These are phyloP conservation scores for Pythium dissimile DNA, from an alignment of 352 stramenopile species.

Conservation along the genomic window DNA sequence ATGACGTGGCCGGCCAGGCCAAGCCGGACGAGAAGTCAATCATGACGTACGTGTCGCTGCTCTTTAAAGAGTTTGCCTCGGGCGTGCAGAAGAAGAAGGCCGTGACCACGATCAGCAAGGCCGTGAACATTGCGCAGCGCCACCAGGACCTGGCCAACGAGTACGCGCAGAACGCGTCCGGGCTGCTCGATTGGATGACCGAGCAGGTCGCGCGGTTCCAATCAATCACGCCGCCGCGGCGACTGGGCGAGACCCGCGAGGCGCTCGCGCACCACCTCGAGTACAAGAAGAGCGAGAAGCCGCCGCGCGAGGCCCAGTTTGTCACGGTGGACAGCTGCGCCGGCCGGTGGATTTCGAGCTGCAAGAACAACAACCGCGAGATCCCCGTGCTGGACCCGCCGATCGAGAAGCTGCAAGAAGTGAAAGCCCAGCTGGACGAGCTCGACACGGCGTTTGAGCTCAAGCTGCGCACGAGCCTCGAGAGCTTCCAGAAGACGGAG, in stretches of 20 bases:
- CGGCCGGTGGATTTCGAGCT: conserved; percentile 80
- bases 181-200: conserved; percentile 71
- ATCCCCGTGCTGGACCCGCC: conserved; percentile 66
- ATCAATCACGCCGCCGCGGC: conserved; percentile 58
- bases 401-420: conserved; percentile 76
- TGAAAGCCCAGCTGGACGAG: conserved; percentile 65
- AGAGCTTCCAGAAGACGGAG: conserved; percentile 83
- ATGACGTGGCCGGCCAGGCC: conserved; percentile 74
- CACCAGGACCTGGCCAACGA: conserved; percentile 79
- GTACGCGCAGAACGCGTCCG: conserved; percentile 69
- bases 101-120: conserved; percentile 88
- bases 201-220: conserved; percentile 73
- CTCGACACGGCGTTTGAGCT: conserved; percentile 70
- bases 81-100: conserved; percentile 89
- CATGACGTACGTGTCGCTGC: conserved; percentile 89
- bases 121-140: conserved; percentile 86
- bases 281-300: conserved; percentile 89
- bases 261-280: conserved; percentile 62
- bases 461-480: conserved; percentile 66
- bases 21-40: conserved; percentile 92
- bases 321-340: conserved; percentile 76
- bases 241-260: conserved; percentile 68
- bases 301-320: conserved; percentile 74
- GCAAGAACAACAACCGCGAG: conserved; percentile 84
- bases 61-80: conserved; percentile 91